These are phyloP conservation scores for Pseudonitzschia pungens DNA, from an alignment of 108 stramenopile genomes.

Conservation along the genomic window DNA sequence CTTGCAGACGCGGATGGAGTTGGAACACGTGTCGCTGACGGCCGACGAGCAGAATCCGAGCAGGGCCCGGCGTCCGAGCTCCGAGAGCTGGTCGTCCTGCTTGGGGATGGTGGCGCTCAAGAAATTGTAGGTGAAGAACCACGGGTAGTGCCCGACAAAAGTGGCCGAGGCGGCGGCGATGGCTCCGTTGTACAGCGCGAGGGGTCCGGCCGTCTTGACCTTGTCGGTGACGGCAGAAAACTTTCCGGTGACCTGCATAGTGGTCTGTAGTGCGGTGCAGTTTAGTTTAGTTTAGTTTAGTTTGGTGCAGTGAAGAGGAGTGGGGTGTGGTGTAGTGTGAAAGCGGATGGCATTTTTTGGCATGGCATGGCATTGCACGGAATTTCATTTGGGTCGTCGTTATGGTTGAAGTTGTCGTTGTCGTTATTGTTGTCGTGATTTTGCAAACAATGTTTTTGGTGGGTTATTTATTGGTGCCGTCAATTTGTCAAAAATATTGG, in stretches of 20 bases:
- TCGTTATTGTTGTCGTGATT: neutral
- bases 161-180: conserved; percentile 94
- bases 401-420: neutral
- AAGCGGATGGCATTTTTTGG: no score
- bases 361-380: no score
- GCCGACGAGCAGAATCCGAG: conserved; percentile 94
- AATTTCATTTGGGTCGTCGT: neutral
- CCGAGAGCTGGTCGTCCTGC: conserved; percentile 77
- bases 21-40: conserved; percentile 93
- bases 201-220: conserved; percentile 82
- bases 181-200: conserved; percentile 91
- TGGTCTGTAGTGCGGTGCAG: conserved; percentile 38
- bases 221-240: conserved; percentile 84
- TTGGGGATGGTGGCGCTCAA: conserved; percentile 92
- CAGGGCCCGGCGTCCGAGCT: conserved; percentile 91
- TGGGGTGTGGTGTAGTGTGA: no score
- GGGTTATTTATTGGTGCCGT: no score
- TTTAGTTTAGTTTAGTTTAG: conserved; percentile 31
- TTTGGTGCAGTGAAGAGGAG: neutral
- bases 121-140: conserved; percentile 96
- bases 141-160: conserved; percentile 98
- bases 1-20: conserved; percentile 98
- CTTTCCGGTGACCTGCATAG: conserved; percentile 97
- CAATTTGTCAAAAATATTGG: no score
- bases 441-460: no score